phyloP scores from a whole-genome alignment of 352 stramenopile species.

The Globisporangium takayamanum region DNA sequence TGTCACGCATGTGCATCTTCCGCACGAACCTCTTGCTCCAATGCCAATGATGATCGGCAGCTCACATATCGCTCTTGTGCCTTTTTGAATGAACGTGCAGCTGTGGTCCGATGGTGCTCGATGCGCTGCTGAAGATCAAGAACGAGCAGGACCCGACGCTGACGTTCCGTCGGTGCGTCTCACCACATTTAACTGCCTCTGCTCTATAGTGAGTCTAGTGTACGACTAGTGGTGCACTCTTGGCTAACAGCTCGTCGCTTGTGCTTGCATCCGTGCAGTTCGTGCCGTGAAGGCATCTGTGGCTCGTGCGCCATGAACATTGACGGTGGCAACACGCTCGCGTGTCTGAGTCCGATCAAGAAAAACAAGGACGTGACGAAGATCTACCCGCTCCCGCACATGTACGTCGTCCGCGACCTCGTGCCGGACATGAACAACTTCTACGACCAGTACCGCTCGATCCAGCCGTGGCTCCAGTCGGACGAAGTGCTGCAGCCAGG shows the following conservation, averaged over 20 bases:
- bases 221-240: background rate
- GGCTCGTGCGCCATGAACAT: constrained; percentile 99
- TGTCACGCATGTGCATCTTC: background rate
- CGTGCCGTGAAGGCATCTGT: constrained; percentile 99
- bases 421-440: constrained; percentile 99
- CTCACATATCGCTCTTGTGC: constrained; percentile 5
- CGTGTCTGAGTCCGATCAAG: constrained; percentile 97
- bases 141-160: constrained; percentile 98
- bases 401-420: constrained; percentile 99
- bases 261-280: constrained; percentile 37
- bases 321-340: constrained; percentile 97
- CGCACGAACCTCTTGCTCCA: background rate
- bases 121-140: constrained; percentile 99
- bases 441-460: constrained; percentile 96
- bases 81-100: constrained; percentile 22
- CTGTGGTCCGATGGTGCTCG: constrained; percentile 98
- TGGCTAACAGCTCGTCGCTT: background rate
- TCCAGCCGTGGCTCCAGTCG: constrained; percentile 99
- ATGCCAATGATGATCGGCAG: background rate
- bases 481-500: constrained; percentile 85
- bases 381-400: constrained; percentile 99
- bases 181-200: constrained; percentile 1
- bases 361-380: constrained; percentile 91
- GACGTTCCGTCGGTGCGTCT: constrained; percentile 91
- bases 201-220: background rate